Evolutionary conservation across 805 yeast genomes (phyloP), one percentile per base, ranked within the genome.

Genomic region (Jamesozyma hellenica): DNA sequence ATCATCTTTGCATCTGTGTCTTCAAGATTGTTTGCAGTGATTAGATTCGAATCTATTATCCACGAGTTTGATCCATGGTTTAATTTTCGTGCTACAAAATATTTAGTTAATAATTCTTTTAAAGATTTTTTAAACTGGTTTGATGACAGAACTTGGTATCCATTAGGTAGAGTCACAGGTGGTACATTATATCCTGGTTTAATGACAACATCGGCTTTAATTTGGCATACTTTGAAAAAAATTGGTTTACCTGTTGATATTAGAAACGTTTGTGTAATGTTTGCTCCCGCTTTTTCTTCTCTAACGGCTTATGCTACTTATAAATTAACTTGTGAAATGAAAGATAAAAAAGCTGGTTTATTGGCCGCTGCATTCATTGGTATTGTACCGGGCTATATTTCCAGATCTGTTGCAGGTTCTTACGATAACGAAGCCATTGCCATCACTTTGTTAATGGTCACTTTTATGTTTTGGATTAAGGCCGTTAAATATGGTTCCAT

Each of bases 401-500:
- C 96, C 37, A 77, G 99, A 61, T 88, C 96, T 2, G 99, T 92
- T 39, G 98, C 98, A 12, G 99, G 99, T 27, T 84, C 96, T 13
- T 92, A 92, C 59, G 99, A 94, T 70, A 92, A 92, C 63, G 99
- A 92, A 67, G 98, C 98, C 38, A 92, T 92, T 64, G 96, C 98
- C 34, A 92, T 92, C 61, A 88, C 96, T 11, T 68, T 92, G 52
- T 71, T 92, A 50, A 86, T 94, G 96, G 82, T 88, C 28, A 85
- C 98, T 5, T 92, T 94, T 62, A 88, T 77, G 70, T 72, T 86
- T 44, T 92, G 99, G 99, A 82, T 92, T 64, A 88, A 87, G 66
- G 81, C 96, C 11, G 74, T 85, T 63, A 90, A 90, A 63, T 69
- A 82, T 30, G 99, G 98, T 34, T 84, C 95, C 1, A 78, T 88